Conservation (phyloP, 257 asterid genomes). For the Penstemon newberryi region DNA sequence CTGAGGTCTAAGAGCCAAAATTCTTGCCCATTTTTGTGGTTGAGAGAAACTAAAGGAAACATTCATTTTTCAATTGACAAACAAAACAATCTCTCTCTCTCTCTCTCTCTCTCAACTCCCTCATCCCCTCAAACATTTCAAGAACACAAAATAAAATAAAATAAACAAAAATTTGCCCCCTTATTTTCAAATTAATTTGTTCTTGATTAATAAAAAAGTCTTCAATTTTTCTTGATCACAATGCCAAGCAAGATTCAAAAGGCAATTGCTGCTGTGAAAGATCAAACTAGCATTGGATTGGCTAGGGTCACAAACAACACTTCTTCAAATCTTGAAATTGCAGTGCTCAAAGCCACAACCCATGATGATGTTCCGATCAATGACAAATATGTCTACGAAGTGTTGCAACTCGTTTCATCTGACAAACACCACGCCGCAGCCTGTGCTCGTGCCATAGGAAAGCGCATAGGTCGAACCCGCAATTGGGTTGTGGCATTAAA, state of each 20-base stretch:
- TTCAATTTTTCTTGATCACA: not conserved
- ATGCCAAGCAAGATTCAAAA: conserved; percentile 83
- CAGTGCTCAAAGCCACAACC: conserved; percentile 77
- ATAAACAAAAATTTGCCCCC: not conserved
- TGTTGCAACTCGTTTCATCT: conserved; percentile 64
- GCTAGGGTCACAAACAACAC: conserved; percentile 69
- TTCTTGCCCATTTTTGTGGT: conserved; percentile 23
- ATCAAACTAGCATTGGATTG: conserved; percentile 81
- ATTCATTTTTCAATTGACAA: not conserved
- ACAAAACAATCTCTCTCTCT: not conserved
- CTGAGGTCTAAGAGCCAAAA: conserved; percentile 4
- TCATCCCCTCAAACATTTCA: not conserved
- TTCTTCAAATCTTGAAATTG: conserved; percentile 65
- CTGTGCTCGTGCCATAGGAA: conserved; percentile 76
- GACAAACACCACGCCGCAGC: conserved; percentile 68
- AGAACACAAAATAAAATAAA: not conserved
- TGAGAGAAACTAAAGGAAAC: conserved; percentile 23
- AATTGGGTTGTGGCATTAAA: conserved; percentile 79
- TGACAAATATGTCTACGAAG: conserved; percentile 47
- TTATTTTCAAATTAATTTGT: not conserved
- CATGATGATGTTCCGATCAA: conserved; percentile 67
- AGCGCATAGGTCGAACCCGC: conserved; percentile 71
- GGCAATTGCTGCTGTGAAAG: conserved; percentile 82
- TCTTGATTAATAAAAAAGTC: too few relatives aligned
- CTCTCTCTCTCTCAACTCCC: not conserved